A percentile compares a stretch with the other conserved stretches of the same genome.
phyloP scores from a whole-genome alignment of 1,284 basidiomycete species.

The Schizophyllum commune region DNA sequence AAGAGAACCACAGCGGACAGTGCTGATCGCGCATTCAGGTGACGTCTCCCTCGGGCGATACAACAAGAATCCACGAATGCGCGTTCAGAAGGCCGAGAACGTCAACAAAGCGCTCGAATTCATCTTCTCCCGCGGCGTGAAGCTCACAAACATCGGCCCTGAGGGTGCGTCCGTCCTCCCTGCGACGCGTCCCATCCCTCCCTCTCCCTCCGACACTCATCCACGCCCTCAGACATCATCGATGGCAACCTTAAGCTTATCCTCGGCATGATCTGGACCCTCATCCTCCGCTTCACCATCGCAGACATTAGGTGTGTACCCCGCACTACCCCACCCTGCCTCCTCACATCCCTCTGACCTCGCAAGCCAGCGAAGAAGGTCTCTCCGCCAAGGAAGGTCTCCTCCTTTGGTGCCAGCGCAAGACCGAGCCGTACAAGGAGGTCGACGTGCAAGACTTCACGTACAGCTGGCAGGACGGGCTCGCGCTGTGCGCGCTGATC shows the following conservation, averaged over 20 bases:
- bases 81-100: slow-evolving; percentile 97
- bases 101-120: slow-evolving; percentile 95
- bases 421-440: slow-evolving; percentile 87
- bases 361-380: slow-evolving; percentile 77
- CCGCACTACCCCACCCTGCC: neutral
- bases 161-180: slow-evolving; percentile 53
- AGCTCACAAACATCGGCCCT: slow-evolving; percentile 95
- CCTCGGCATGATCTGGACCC: slow-evolving; percentile 98
- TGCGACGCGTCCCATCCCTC: neutral
- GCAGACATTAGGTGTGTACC: slow-evolving; percentile 85
- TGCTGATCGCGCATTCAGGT: slow-evolving; percentile 34
- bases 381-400: slow-evolving; percentile 95
- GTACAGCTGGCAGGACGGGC: slow-evolving; percentile 86
- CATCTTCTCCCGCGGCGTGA: slow-evolving; percentile 90
- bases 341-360: slow-evolving; percentile 2
- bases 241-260: slow-evolving; percentile 97
- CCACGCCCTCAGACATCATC: slow-evolving; percentile 71
- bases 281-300: slow-evolving; percentile 95
- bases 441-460: slow-evolving; percentile 94
- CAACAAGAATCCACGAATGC: slow-evolving; percentile 84
- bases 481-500: slow-evolving; percentile 95
- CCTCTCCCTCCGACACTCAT: neutral
- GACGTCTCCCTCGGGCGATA: slow-evolving; percentile 89
- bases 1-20: neutral
- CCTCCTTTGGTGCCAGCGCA: slow-evolving; percentile 95